Conservation (phyloP, 2,329 filamentous ascomycete genomes). For the Onygenales sp. region DNA sequence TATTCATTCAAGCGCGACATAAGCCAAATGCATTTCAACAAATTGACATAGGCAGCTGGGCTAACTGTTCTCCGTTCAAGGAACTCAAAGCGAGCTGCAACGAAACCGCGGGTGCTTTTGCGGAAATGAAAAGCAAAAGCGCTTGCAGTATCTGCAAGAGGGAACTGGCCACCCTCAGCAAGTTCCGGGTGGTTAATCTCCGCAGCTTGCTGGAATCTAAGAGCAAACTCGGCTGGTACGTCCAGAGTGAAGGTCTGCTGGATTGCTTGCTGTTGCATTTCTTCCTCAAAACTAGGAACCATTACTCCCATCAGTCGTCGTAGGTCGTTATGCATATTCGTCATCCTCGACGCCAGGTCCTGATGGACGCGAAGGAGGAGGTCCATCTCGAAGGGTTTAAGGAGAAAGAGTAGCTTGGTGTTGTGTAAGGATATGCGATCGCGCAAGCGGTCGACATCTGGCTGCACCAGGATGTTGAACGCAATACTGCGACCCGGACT, state of each 20-base stretch:
- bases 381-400: constrained; percentile 2
- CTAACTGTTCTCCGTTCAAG: not conserved
- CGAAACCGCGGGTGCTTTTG: not conserved
- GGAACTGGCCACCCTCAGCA: not conserved
- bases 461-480: constrained; percentile 6
- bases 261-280: not conserved
- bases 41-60: not conserved
- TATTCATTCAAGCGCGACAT: not conserved
- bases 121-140: not conserved
- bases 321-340: constrained; percentile 1
- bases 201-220: constrained; percentile 2
- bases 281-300: constrained; percentile 1
- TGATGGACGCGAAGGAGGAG: constrained; percentile 1
- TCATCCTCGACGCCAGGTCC: not conserved
- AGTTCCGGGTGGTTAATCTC: not conserved
- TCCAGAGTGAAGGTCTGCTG: not conserved
- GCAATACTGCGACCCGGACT: constrained; percentile 9
- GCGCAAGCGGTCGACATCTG: constrained; percentile 10
- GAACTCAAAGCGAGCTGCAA: not conserved
- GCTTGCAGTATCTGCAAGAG: not conserved
- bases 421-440: constrained; percentile 8
- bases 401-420: not conserved
- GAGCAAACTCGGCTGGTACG: not conserved
- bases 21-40: constrained; percentile 2
- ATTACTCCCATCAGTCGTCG: constrained; percentile 1